These are phyloP conservation scores for Megacollybia marginata DNA, from an alignment of 768 basidiomycete species.

Conservation along the genomic window DNA sequence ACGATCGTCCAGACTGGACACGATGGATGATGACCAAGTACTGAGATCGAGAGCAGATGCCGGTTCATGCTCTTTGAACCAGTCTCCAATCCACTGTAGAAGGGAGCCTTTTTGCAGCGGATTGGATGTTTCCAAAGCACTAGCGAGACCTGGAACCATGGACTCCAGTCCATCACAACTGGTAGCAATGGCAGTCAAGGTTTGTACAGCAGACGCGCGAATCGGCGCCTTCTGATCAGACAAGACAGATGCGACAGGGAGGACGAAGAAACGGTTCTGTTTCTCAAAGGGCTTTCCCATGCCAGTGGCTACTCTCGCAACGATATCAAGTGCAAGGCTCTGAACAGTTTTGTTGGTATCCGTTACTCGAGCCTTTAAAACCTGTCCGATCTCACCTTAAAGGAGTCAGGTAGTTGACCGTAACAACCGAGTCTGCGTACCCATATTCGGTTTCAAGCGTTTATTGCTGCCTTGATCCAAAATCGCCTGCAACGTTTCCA, in stretches of 20 bases:
- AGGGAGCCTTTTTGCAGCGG: conserved; percentile 80
- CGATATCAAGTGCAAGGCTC: conserved; percentile 80
- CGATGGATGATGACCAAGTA: conserved; percentile 54
- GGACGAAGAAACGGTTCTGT: conserved; percentile 66
- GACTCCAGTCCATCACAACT: conserved; percentile 82
- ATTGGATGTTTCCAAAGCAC: conserved; percentile 79
- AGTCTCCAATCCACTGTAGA: conserved; percentile 73
- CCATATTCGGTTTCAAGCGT: conserved; percentile 84
- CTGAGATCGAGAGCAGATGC: conserved; percentile 57
- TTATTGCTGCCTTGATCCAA: conserved; percentile 91
- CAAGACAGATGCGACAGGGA: conserved; percentile 75
- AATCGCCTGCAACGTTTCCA: conserved; percentile 76
- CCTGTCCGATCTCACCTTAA: conserved; percentile 82
- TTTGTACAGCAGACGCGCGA: conserved; percentile 67
- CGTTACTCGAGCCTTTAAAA: conserved; percentile 79
- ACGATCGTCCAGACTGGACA: conserved; percentile 85
- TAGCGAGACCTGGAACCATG: conserved; percentile 71
- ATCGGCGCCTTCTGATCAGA: conserved; percentile 91
- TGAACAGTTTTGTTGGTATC: conserved; percentile 97
- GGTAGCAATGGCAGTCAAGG: conserved; percentile 75
- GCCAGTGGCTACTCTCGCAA: conserved; percentile 81
- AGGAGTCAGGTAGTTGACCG: conserved; percentile 1
- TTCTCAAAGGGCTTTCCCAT: conserved; percentile 98
- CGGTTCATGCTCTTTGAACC: conserved; percentile 62
- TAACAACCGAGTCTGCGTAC: conserved; percentile 29